Base-by-base conservation (phyloP, 2,329 filamentous ascomycete genomes). In the Aschersonia sp. region DNA sequence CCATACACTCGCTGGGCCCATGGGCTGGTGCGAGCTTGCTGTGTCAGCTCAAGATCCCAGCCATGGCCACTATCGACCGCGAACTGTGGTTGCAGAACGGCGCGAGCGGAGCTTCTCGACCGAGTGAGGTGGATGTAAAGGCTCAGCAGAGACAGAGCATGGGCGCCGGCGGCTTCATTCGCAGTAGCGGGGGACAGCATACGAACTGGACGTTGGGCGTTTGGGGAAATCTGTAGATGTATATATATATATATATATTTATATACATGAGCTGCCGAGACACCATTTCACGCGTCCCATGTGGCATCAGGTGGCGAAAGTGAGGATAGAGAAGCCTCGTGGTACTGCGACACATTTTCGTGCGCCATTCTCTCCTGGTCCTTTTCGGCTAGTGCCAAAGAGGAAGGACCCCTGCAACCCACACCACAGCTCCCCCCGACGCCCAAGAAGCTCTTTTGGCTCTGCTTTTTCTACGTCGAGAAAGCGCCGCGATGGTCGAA, bases 11-110 rank as follows among this genome's bases (percentile, higher is more conserved):
- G 1, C 64, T 89, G 1, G 85, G 85, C 0, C 69, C 84, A 2
- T 91, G 85, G 84, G 75, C 77, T 28, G 85, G 85, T 9, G 85
- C 80, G 3, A 88, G 84, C 59, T 59, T 91, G 47, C 66, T 84
- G 20, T 76, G 81, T 3, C 78, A 82, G 53, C 67, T 89, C 50
- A 82, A 82, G 49, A 71, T 87, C 4, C 76, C 78, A 38, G 79
- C 84, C 2, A 73, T 86, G 47, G 81, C 82, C 2, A 76, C 81
- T 31, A 69, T 89, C 28, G 85, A 89, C 52, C 71, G 81, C 30
- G 85, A 91, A 5, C 68, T 77, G 35, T 91, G 85, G 73, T 60
- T 81, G 44, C 78, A 79, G 54, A 74, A 86, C 53, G 85, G 85
- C 2, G 65, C 75, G 29, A 66, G 68, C 20, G 82, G 82, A 3